These are phyloP conservation scores for Xylariaceae sp. DNA, from an alignment of 2,329 filamentous ascomycete species.

Conservation along the genomic window DNA sequence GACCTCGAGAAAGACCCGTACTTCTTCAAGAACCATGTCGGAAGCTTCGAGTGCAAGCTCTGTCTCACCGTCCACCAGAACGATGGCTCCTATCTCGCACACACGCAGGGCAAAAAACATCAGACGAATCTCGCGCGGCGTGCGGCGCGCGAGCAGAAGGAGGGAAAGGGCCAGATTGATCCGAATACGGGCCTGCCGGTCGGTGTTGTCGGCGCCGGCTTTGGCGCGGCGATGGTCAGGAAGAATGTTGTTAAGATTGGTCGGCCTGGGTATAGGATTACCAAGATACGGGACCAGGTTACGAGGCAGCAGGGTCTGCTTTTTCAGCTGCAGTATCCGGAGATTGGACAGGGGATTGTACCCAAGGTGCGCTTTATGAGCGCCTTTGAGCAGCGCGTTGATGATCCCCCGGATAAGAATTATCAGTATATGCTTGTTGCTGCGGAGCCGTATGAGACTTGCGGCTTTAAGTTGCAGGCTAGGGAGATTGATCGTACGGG, in stretches of 20 bases:
- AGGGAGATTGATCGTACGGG: slow-evolving; percentile 87
- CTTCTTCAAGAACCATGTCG: slow-evolving; percentile 99
- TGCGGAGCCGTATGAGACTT: slow-evolving; percentile 96
- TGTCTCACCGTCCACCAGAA: slow-evolving; percentile 98
- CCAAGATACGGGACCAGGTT: slow-evolving; percentile 84
- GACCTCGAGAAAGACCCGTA: slow-evolving; percentile 99
- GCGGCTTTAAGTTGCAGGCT: slow-evolving; percentile 91
- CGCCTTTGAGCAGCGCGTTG: slow-evolving; percentile 90
- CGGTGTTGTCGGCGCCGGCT: slow-evolving; percentile 69
- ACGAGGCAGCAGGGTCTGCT: slow-evolving; percentile 83
- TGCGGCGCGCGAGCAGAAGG: slow-evolving; percentile 90
- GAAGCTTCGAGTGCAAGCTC: slow-evolving; percentile 94
- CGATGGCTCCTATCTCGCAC: slow-evolving; percentile 95
- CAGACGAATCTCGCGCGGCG: slow-evolving; percentile 96
- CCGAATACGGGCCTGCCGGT: slow-evolving; percentile 65
- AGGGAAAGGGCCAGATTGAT: slow-evolving; percentile 68
- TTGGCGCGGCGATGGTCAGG: slow-evolving; percentile 56
- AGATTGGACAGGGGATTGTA: slow-evolving; percentile 67
- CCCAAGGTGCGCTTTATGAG: slow-evolving; percentile 96
- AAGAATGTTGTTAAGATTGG: slow-evolving; percentile 92
- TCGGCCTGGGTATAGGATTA: slow-evolving; percentile 94
- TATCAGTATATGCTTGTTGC: slow-evolving; percentile 94
- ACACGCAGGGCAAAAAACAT: slow-evolving; percentile 97
- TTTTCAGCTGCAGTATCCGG: slow-evolving; percentile 95
- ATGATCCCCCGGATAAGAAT: slow-evolving; percentile 84